These are phyloP conservation scores for Chytriomyces sp. DNA, from an alignment of 192 early-diverging fungal genomes.

Conservation along the genomic window DNA sequence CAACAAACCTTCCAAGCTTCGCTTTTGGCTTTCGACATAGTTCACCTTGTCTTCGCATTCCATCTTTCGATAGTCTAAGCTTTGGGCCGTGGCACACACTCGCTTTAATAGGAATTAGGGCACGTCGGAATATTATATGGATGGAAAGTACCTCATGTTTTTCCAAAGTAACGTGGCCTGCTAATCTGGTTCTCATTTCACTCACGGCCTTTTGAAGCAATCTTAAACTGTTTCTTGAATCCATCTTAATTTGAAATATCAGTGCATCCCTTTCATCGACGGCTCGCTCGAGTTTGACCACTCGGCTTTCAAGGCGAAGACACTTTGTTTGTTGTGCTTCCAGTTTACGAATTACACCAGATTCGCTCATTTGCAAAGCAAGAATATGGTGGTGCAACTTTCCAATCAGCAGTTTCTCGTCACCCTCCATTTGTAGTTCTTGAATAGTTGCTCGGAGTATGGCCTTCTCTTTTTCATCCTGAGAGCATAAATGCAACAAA, in stretches of 20 bases:
- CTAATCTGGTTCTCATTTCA: constrained; percentile 39
- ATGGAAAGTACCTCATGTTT: constrained; percentile 39
- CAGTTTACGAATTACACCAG: constrained; percentile 29
- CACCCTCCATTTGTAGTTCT: constrained; percentile 59
- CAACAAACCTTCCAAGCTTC: constrained; percentile 16
- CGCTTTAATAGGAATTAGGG: constrained; percentile 13
- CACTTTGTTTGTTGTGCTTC: constrained; percentile 38
- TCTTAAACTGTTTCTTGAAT: constrained; percentile 37
- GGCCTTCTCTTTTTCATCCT: constrained; percentile 51
- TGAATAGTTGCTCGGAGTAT: constrained; percentile 47
- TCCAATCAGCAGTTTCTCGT: constrained; percentile 61
- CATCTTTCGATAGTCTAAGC: constrained; percentile 31
- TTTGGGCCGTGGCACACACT: constrained; percentile 29
- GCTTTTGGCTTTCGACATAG: constrained; percentile 15
- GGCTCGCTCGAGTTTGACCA: constrained; percentile 43
- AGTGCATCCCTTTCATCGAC: constrained; percentile 46
- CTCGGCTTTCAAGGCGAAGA: constrained; percentile 38
- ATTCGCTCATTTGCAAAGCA: constrained; percentile 53
- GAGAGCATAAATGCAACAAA: constrained; percentile 33
- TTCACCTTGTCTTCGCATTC: constrained; percentile 23
- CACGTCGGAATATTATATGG: background rate
- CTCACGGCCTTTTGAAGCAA: constrained; percentile 40
- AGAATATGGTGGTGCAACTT: constrained; percentile 60
- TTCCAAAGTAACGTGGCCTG: constrained; percentile 42
- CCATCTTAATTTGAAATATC: constrained; percentile 48